Conservation (phyloP, 2,329 filamentous ascomycete genomes). For the Elsinoe perseae region DNA sequence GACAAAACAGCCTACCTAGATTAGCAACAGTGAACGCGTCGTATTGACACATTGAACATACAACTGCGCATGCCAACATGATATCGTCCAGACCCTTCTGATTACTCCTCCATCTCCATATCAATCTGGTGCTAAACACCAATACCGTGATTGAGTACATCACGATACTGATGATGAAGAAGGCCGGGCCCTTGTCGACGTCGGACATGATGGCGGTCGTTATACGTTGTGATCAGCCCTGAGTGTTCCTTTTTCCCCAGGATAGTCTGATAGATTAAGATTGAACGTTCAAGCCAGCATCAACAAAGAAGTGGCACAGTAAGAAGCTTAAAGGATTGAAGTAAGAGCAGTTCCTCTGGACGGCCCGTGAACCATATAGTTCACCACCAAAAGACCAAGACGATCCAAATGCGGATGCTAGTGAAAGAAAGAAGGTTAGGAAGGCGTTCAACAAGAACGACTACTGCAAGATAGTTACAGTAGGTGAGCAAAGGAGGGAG, state of each 20-base stretch:
- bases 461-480: slow-evolving; percentile 2
- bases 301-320: neutral
- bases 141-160: slow-evolving; percentile 7
- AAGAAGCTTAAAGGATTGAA: slow-evolving; percentile 6
- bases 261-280: neutral
- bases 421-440: neutral
- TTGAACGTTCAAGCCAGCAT: slow-evolving; percentile 6
- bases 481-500: neutral
- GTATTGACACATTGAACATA: neutral
- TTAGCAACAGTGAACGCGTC: neutral
- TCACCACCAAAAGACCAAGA: neutral
- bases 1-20: neutral
- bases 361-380: slow-evolving; percentile 10
- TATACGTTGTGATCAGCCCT: neutral
- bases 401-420: neutral
- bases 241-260: neutral
- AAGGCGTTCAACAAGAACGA: slow-evolving; percentile 1
- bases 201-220: slow-evolving; percentile 1
- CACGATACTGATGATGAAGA: slow-evolving; percentile 13
- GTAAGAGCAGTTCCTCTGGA: slow-evolving; percentile 5
- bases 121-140: neutral
- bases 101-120: slow-evolving; percentile 11
- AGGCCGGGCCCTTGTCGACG: slow-evolving; percentile 10
- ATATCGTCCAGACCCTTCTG: slow-evolving; percentile 11
- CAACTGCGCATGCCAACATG: slow-evolving; percentile 7